Conservation (phyloP, 768 basidiomycete species). For the Tylopilus subfusipes region DNA sequence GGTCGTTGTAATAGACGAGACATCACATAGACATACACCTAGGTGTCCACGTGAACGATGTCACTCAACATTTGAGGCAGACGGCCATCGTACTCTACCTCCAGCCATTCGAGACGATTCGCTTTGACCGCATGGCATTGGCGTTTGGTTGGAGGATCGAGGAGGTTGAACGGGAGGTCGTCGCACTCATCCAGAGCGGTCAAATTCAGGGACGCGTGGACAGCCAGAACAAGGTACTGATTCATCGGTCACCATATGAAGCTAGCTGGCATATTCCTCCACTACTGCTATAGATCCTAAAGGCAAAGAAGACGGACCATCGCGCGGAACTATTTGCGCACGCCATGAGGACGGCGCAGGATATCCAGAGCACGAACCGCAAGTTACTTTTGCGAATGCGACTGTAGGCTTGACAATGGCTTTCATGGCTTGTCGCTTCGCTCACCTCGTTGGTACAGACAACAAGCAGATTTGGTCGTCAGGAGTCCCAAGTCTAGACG, state of each 20-base stretch:
- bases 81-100: conserved; percentile 86
- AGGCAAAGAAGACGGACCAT: conserved; percentile 75
- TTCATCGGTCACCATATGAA: background rate
- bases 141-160: conserved; percentile 83
- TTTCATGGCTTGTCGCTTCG: background rate
- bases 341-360: conserved; percentile 68
- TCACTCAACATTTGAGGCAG: conserved; percentile 69
- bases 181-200: conserved; percentile 72
- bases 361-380: conserved; percentile 69
- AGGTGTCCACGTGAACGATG: conserved; percentile 55
- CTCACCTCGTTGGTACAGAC: conserved; percentile 39
- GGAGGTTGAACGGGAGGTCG: conserved; percentile 70
- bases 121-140: conserved; percentile 75
- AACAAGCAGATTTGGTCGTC: conserved; percentile 77
- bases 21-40: conserved; percentile 80
- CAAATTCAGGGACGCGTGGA: conserved; percentile 83
- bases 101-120: conserved; percentile 83
- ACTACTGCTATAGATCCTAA: conserved; percentile 55
- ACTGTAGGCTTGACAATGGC: conserved; percentile 49
- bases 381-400: conserved; percentile 81
- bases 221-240: conserved; percentile 76
- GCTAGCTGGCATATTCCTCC: background rate
- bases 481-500: conserved; percentile 52
- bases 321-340: conserved; percentile 72
- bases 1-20: conserved; percentile 50